Percentiles rank a stretch among this genome's conserved stretches.
Evolutionary conservation across 2,329 filamentous ascomycete genomes (phyloP).

Genomic region (Beauveria sp.): DNA sequence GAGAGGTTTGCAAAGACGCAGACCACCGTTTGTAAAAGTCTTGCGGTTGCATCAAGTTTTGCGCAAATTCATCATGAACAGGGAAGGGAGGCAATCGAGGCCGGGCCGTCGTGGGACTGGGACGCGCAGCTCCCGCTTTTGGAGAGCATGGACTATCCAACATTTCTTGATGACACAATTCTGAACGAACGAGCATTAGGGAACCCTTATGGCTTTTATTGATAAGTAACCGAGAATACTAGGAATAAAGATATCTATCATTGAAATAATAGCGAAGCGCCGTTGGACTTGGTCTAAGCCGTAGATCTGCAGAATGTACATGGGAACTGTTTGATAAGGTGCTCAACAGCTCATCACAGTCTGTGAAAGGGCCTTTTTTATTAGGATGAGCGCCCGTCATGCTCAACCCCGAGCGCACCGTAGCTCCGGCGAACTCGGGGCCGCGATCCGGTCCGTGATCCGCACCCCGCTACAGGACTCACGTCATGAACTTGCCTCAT

Average conservation of each 20-base stretch:
- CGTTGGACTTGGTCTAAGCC: not conserved
- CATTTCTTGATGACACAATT: conserved; percentile 4
- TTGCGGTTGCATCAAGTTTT: not conserved
- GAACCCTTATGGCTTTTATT: not conserved
- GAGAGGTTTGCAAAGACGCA: not conserved
- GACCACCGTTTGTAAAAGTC: not conserved
- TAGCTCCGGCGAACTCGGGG: not conserved
- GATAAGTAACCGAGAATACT: not conserved
- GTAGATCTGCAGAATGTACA: not conserved
- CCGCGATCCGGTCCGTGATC: not conserved
- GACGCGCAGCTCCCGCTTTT: conserved; percentile 1
- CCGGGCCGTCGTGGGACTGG: conserved; percentile 5
- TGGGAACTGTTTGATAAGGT: not conserved
- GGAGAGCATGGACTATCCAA: conserved; percentile 11
- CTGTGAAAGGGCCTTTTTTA: not conserved
- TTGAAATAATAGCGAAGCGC: not conserved
- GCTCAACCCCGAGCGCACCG: not conserved
- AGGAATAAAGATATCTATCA: not conserved
- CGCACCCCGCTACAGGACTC: not conserved
- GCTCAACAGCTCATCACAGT: not conserved
- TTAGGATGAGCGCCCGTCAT: not conserved
- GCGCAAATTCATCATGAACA: not conserved
- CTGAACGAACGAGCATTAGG: not conserved
- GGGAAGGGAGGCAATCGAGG: not conserved
- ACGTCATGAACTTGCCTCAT: not conserved